phyloP scores from a whole-genome alignment of 345 rosid species.

The Trapa incisa region DNA sequence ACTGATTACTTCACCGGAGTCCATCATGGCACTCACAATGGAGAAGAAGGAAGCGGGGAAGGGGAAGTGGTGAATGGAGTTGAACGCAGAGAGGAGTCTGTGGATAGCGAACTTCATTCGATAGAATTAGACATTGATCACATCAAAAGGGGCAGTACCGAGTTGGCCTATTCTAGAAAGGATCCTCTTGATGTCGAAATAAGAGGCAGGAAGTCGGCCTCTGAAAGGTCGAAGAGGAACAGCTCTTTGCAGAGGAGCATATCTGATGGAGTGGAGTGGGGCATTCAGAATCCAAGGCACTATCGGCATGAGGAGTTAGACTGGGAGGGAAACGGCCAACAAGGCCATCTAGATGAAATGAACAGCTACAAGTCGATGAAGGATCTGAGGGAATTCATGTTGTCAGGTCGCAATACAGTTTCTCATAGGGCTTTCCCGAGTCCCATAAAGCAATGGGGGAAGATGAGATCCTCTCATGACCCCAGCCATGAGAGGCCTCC shows the following conservation, averaged over 20 bases:
- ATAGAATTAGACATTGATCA: slow-evolving; percentile 68
- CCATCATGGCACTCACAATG: slow-evolving; percentile 27
- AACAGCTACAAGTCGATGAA: slow-evolving; percentile 48
- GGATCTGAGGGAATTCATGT: slow-evolving; percentile 51
- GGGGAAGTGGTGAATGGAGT: slow-evolving; percentile 51
- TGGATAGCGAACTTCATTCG: slow-evolving; percentile 78
- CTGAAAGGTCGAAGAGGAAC: slow-evolving; percentile 37
- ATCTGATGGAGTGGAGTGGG: slow-evolving; percentile 80
- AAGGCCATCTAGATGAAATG: slow-evolving; percentile 45
- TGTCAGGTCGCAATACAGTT: slow-evolving; percentile 37
- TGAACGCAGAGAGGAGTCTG: slow-evolving; percentile 47
- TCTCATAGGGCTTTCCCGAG: slow-evolving; percentile 40
- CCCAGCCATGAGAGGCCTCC: slow-evolving; percentile 48
- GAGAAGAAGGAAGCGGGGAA: slow-evolving; percentile 27
- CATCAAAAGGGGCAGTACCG: slow-evolving; percentile 38
- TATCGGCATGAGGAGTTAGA: slow-evolving; percentile 37
- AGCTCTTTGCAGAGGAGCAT: slow-evolving; percentile 60
- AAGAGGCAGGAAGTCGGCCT: slow-evolving; percentile 55
- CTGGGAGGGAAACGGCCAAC: slow-evolving; percentile 40
- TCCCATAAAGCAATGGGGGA: slow-evolving; percentile 27
- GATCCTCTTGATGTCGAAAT: slow-evolving; percentile 26
- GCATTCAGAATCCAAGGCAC: slow-evolving; percentile 38
- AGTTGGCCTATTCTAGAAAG: slow-evolving; percentile 39
- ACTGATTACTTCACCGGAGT: slow-evolving; percentile 40
- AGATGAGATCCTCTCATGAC: slow-evolving; percentile 17